Base-by-base conservation (phyloP, 2,329 filamentous ascomycete species). In the Metarhizium guizhouense region DNA sequence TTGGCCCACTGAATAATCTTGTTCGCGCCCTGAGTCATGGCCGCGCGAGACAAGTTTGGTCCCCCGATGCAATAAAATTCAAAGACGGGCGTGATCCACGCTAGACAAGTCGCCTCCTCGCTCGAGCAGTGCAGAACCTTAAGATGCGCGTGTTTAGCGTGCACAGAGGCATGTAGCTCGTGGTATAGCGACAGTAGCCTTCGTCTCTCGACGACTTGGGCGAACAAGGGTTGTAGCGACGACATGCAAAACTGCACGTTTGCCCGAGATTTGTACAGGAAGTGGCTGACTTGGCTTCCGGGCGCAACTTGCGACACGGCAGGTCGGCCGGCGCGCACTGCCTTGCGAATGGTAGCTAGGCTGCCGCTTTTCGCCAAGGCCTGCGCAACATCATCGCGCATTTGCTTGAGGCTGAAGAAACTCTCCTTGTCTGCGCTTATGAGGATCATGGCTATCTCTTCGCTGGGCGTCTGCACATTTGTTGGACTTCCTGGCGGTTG, bases 171-270 rank as follows among this genome's bases (percentile, higher is more conserved):
- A 67, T 99, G 94, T 1, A 99, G 78, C 60, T 85, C 83, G 65
- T 92, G 86, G 69, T 99, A 99, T 10, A 93, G 76, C 16, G 85
- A 87, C 77, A 97, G 86, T 34, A 96, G 77, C 72, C 84, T 82
- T 67, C 90, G 79, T 52, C 83, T 79, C 47, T 83, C 78, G 50
- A 89, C 74, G 4, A 81, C 68, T 20, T 66, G 64, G 42, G 62
- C 63, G 65, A 94, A 94, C 56, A 85, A 76, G 0, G 89, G 86
- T 10, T 83, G 78, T 58, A 90, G 87, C 0, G 88, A 85, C 1
- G 92, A 88, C 90, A 95, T 96, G 62, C 84, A 87, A 70, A 96
- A 99, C 69, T 99, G 95, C 32, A 99, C 94, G 64, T 99, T 96
- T 20, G 87, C 85, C 57, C 90, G 83, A 16, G 90, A 96, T 72